These are phyloP conservation scores for Amanita pseudoporphyria DNA, from an alignment of 768 basidiomycete genomes.

Conservation along the genomic window DNA sequence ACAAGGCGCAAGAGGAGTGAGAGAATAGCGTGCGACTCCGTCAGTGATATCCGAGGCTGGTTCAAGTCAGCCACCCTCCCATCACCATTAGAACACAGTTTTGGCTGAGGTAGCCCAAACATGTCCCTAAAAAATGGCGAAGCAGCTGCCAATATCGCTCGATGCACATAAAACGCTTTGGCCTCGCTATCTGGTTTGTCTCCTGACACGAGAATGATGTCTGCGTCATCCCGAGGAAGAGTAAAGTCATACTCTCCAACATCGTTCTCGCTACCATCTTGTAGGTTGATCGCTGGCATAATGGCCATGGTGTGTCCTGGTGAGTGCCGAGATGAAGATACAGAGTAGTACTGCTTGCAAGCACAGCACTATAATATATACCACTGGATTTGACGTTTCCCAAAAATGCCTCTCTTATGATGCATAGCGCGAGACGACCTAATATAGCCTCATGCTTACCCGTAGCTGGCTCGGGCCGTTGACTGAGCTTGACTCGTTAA, in stretches of 20 bases:
- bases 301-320: too few relatives aligned
- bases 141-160: constrained; percentile 48
- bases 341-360: too few relatives aligned
- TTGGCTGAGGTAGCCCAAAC: constrained; percentile 52
- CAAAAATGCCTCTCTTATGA: too few relatives aligned
- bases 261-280: too few relatives aligned
- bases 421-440: too few relatives aligned
- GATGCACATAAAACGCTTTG: constrained; percentile 51
- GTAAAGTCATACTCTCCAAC: constrained; percentile 2
- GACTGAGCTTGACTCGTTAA: too few relatives aligned
- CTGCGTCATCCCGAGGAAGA: constrained; percentile 30
- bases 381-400: too few relatives aligned
- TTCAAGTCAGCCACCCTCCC: constrained; percentile 1
- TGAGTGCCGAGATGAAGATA: too few relatives aligned
- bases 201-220: constrained; percentile 39
- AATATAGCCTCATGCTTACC: too few relatives aligned
- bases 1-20: constrained; percentile 46
- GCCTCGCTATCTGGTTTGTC: constrained; percentile 15
- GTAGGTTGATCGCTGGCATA: too few relatives aligned
- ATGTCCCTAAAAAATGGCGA: constrained; percentile 64
- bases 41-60: constrained; percentile 42
- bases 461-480: too few relatives aligned
- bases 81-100: constrained; percentile 11
- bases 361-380: too few relatives aligned
- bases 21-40: constrained; percentile 38